Evolutionary conservation across 768 basidiomycete species (phyloP).

Genomic region (Obba rivulosa): DNA sequence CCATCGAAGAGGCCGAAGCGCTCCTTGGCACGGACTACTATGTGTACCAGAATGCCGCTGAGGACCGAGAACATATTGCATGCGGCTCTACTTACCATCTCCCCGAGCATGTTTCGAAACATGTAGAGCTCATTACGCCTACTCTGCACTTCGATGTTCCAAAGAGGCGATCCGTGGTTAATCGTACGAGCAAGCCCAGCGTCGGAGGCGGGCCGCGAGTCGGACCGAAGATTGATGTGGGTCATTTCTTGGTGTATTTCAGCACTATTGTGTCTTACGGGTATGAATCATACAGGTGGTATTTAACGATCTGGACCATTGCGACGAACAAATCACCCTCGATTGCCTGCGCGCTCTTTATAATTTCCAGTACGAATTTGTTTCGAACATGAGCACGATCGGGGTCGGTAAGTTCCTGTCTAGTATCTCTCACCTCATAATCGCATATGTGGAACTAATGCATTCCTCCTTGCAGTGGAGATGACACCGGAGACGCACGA

Average conservation of each 20-base stretch:
- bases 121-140: conserved; percentile 65
- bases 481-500: conserved; percentile 38
- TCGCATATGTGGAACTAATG: too few relatives aligned
- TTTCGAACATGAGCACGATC: conserved; percentile 24
- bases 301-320: conserved; percentile 15
- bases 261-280: too few relatives aligned
- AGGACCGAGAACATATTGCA: conserved; percentile 43
- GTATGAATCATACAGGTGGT: too few relatives aligned
- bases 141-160: conserved; percentile 60
- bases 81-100: conserved; percentile 58
- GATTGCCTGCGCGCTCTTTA: conserved; percentile 28
- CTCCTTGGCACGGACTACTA: conserved; percentile 47
- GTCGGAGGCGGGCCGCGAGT: too few relatives aligned
- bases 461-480: conserved; percentile 28
- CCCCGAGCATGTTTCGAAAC: conserved; percentile 49
- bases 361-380: conserved; percentile 21
- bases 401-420: conserved; percentile 23
- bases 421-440: neutral
- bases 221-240: too few relatives aligned
- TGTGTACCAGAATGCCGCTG: conserved; percentile 52
- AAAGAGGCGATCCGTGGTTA: conserved; percentile 24
- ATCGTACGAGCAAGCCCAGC: too few relatives aligned
- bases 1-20: conserved; percentile 38
- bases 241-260: too few relatives aligned
- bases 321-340: conserved; percentile 24